These are phyloP conservation scores for Alternaria sp. DNA, from an alignment of 2,329 filamentous ascomycete genomes.

Conservation along the genomic window DNA sequence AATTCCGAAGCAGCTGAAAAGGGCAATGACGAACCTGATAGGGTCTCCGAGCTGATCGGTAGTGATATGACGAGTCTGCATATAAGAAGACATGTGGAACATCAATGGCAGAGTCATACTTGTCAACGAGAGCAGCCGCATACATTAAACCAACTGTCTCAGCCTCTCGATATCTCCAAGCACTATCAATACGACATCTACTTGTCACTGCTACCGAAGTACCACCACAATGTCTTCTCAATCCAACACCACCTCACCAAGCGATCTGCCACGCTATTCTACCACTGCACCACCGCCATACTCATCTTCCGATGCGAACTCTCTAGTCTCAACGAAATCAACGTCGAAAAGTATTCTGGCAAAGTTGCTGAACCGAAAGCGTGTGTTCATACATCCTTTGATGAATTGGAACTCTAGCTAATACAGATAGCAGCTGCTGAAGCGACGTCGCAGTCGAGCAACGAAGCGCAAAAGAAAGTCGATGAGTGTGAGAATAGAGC, in stretches of 20 bases:
- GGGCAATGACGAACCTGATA: neutral
- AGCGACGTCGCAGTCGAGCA: neutral
- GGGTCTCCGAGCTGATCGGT: neutral
- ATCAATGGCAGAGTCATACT: neutral
- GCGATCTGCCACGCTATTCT: slow-evolving; percentile 1
- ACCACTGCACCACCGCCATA: slow-evolving; percentile 16
- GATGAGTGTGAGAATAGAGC: slow-evolving; percentile 10
- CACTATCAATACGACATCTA: neutral
- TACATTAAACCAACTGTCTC: neutral
- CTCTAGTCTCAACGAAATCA: slow-evolving; percentile 12
- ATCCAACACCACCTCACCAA: neutral
- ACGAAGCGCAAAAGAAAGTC: neutral
- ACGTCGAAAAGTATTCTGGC: slow-evolving; percentile 22
- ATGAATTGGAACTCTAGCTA: neutral
- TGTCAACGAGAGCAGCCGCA: neutral
- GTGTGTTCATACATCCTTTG: slow-evolving; percentile 5
- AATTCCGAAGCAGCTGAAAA: neutral
- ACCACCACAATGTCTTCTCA: slow-evolving; percentile 7
- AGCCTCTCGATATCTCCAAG: neutral
- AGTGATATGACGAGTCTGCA: neutral
- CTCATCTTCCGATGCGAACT: slow-evolving; percentile 12
- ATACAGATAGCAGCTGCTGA: neutral
- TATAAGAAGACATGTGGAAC: neutral
- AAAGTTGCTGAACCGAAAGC: slow-evolving; percentile 15
- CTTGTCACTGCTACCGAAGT: neutral